Percentiles rank a stretch among this genome's conserved stretches.
phyloP scores from a whole-genome alignment of 305 asterid species.

The Lippia alba region DNA sequence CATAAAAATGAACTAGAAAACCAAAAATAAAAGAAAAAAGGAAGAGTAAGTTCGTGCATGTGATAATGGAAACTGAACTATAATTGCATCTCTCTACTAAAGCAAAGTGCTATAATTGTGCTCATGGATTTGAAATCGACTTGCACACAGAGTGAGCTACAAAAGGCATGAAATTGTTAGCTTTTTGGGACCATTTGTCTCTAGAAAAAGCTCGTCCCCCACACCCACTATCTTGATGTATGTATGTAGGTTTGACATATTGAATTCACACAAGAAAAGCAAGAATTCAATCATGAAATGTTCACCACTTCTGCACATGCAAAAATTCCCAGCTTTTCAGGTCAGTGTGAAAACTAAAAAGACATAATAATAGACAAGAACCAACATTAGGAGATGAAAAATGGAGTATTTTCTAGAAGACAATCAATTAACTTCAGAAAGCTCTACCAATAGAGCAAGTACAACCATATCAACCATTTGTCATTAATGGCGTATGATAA shows the following conservation, averaged over 20 bases:
- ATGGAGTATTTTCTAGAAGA: conserved; percentile 23
- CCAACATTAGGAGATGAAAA: conserved; percentile 13
- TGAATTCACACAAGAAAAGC: background rate
- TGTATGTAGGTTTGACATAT: background rate
- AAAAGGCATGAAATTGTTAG: background rate
- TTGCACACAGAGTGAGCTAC: background rate
- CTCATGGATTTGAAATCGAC: conserved; percentile 19
- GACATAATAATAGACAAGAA: background rate
- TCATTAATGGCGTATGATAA: conserved; percentile 10
- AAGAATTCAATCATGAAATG: background rate
- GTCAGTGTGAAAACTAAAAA: background rate
- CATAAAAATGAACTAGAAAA: too few relatives aligned
- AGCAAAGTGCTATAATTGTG: background rate
- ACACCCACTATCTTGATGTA: conserved; percentile 18
- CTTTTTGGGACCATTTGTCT: conserved; percentile 33
- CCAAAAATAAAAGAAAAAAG: too few relatives aligned
- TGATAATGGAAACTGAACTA: background rate
- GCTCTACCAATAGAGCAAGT: conserved; percentile 1
- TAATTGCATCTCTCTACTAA: background rate
- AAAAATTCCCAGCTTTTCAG: conserved; percentile 1
- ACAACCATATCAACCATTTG: background rate
- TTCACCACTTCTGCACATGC: background rate
- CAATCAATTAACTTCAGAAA: conserved; percentile 5
- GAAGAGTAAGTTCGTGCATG: too few relatives aligned
- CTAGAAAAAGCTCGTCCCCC: conserved; percentile 12